Percentiles rank a stretch among this genome's conserved stretches.
Conservation (phyloP, 2,329 filamentous ascomycete species). For the Talaromyces sp. region DNA sequence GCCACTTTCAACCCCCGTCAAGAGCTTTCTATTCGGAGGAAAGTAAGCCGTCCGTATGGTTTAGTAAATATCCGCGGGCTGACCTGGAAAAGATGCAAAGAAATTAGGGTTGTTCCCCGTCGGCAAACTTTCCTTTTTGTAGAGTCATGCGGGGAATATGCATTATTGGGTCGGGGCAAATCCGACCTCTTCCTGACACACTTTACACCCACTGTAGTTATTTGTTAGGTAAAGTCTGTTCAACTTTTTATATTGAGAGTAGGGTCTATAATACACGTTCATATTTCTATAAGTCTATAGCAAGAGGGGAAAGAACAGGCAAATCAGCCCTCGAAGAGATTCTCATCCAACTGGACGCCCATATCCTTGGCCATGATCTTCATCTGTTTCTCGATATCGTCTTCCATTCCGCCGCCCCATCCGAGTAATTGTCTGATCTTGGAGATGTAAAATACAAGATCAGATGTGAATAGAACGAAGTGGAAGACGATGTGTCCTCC, state of each 20-base stretch:
- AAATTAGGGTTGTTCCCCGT: neutral
- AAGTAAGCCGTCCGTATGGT: neutral
- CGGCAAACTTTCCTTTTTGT: neutral
- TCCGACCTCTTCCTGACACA: neutral
- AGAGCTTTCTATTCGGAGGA: neutral
- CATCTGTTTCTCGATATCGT: conserved; percentile 87
- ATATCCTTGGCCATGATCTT: conserved; percentile 82
- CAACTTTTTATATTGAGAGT: conserved; percentile 12
- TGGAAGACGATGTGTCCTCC: conserved; percentile 80
- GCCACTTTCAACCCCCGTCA: neutral
- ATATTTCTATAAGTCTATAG: conserved; percentile 3
- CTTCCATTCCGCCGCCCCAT: conserved; percentile 81
- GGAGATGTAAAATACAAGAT: conserved; percentile 78
- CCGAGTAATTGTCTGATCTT: conserved; percentile 75
- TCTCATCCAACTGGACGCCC: conserved; percentile 76
- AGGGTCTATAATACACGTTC: conserved; percentile 13
- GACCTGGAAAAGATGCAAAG: neutral
- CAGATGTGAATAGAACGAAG: conserved; percentile 69
- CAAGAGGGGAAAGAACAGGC: neutral
- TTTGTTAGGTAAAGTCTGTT: neutral
- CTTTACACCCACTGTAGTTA: no score
- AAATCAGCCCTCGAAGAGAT: conserved; percentile 75
- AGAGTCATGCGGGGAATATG: neutral
- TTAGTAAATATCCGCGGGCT: neutral
- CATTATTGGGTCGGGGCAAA: neutral